A percentile compares a stretch with the other conserved stretches of the same genome.
These are phyloP conservation scores for Phialocephala subalpina DNA, from an alignment of 2,329 filamentous ascomycete genomes.

Conservation along the genomic window DNA sequence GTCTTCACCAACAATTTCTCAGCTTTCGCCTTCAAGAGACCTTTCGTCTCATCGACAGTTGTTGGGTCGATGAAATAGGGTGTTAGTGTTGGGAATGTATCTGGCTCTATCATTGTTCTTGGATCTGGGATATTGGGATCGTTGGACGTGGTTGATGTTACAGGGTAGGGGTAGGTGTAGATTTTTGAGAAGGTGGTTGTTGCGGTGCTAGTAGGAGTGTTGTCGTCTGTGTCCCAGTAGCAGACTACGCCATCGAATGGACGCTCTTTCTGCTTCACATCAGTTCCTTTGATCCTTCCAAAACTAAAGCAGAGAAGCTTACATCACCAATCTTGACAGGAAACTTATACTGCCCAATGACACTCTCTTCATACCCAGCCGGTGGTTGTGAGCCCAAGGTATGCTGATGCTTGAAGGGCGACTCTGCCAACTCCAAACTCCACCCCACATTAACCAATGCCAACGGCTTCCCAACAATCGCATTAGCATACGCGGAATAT, in stretches of 20 bases:
- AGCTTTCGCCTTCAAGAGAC: not conserved
- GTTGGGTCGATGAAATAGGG: conserved; percentile 21
- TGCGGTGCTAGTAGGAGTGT: not conserved
- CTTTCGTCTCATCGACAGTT: conserved; percentile 1
- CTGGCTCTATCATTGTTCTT: conserved; percentile 13
- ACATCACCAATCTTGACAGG: conserved; percentile 20
- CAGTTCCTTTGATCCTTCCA: no score
- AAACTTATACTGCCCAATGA: conserved; percentile 14
- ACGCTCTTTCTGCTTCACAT: conserved; percentile 7
- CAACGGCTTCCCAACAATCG: conserved; percentile 49
- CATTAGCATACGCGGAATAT: conserved; percentile 19
- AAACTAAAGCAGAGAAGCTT: no score
- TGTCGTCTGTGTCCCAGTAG: conserved; percentile 19
- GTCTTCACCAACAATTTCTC: conserved; percentile 15
- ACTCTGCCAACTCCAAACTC: conserved; percentile 47
- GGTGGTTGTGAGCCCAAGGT: conserved; percentile 9
- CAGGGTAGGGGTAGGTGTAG: conserved; percentile 8
- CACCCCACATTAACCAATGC: conserved; percentile 51
- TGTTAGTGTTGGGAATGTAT: conserved; percentile 13
- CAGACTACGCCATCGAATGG: conserved; percentile 25
- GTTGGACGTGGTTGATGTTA: not conserved
- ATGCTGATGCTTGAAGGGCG: conserved; percentile 7
- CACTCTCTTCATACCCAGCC: conserved; percentile 9
- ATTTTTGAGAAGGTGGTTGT: not conserved
- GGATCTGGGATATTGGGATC: not conserved